Percentiles rank a stretch among this genome's conserved stretches.
Conservation (phyloP, 2,329 filamentous ascomycete genomes). For the Sporothrix brunneoviolacea region DNA sequence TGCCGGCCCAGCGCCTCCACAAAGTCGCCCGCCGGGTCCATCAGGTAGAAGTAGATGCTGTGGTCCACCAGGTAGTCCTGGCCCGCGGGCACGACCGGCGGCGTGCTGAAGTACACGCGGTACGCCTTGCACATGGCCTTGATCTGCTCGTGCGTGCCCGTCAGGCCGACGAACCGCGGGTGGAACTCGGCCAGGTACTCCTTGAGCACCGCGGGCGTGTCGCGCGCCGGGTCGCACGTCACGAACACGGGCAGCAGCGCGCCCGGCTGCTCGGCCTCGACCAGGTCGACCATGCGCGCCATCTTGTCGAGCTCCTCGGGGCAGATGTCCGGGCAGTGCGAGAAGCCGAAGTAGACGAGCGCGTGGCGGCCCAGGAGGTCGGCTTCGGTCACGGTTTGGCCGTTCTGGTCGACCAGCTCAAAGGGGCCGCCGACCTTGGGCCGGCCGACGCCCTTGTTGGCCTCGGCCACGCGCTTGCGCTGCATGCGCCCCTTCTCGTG, state of each 20-base stretch:
- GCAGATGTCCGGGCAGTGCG: constrained; percentile 96
- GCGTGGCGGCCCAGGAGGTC: constrained; percentile 83
- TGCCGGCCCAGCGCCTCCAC: constrained; percentile 94
- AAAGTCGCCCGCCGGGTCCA: constrained; percentile 98
- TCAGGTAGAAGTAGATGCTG: constrained; percentile 98
- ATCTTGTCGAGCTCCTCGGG: constrained; percentile 99
- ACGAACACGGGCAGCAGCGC: constrained; percentile 78
- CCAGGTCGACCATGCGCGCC: constrained; percentile 83
- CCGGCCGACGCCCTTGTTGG: constrained; percentile 84
- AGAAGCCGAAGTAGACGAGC: constrained; percentile 94
- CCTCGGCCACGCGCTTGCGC: constrained; percentile 79
- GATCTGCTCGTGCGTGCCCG: constrained; percentile 87
- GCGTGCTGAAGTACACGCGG: constrained; percentile 94
- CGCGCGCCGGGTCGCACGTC: constrained; percentile 88
- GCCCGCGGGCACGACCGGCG: constrained; percentile 76
- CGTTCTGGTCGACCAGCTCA: constrained; percentile 73
- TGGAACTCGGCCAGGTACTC: constrained; percentile 90
- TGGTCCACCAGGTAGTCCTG: constrained; percentile 98
- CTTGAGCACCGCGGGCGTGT: constrained; percentile 78
- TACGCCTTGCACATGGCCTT: constrained; percentile 94
- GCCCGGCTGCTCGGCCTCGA: constrained; percentile 45
- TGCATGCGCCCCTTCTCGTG: constrained; percentile 89
- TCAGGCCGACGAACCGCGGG: constrained; percentile 75
- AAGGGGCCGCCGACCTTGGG: constrained; percentile 92
- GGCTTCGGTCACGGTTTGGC: constrained; percentile 67